Evolutionary conservation across 805 yeast species (phyloP).

Genomic region (Saccharomyces mikatae): DNA sequence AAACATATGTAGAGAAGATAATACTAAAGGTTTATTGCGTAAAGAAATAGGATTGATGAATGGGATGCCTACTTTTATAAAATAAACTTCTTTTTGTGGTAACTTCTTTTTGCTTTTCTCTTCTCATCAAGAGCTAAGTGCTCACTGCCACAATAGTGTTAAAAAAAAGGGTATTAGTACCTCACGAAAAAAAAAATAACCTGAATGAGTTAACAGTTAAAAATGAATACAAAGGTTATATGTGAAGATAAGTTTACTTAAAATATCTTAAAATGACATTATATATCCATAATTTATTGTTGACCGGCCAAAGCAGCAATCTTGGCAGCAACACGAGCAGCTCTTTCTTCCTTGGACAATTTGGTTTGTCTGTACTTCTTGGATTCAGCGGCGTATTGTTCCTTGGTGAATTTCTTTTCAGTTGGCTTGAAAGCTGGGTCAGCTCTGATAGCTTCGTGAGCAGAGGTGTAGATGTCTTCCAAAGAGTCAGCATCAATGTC

Average conservation of each 20-base stretch:
- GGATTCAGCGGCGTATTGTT: slow-evolving; percentile 94
- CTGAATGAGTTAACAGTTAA: background rate
- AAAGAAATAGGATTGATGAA: background rate
- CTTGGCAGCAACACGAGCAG: slow-evolving; percentile 83
- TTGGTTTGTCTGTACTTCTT: slow-evolving; percentile 84
- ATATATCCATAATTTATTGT: slow-evolving; percentile 17
- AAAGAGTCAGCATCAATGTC: slow-evolving; percentile 94
- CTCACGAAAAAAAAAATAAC: background rate
- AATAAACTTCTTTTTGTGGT: background rate
- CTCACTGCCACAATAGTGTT: background rate
- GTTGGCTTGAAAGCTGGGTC: slow-evolving; percentile 89
- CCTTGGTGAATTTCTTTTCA: slow-evolving; percentile 91
- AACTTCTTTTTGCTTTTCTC: background rate
- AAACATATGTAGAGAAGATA: background rate
- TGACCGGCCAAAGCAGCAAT: slow-evolving; percentile 74
- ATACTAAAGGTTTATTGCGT: background rate
- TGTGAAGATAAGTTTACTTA: background rate
- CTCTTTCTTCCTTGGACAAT: slow-evolving; percentile 87
- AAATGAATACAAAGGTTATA: background rate
- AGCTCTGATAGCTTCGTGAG: slow-evolving; percentile 93
- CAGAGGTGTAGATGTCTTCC: slow-evolving; percentile 91
- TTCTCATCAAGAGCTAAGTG: background rate
- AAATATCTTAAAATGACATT: slow-evolving; percentile 1
- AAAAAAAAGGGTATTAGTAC: background rate
- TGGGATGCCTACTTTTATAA: background rate